Conservation (phyloP, 1,284 basidiomycete species). For the Ceratobasidium sp. region DNA sequence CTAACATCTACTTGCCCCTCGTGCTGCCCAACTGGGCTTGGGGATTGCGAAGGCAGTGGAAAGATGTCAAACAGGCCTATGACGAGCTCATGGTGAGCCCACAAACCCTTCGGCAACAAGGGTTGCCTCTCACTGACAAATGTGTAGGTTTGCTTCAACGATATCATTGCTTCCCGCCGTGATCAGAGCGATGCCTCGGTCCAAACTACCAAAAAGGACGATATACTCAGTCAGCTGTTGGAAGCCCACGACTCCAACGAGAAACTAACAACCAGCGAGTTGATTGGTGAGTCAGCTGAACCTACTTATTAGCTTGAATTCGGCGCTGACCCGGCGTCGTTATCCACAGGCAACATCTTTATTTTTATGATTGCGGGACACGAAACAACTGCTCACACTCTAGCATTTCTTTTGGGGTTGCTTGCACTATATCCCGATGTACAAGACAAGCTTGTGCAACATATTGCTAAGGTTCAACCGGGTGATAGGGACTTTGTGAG, state of each 20-base stretch:
- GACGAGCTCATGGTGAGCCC: constrained; percentile 16
- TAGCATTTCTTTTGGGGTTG: constrained; percentile 26
- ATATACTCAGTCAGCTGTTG: constrained; percentile 48
- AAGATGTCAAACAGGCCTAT: constrained; percentile 5
- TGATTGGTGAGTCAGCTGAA: background rate
- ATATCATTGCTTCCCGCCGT: constrained; percentile 17
- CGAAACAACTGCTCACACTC: constrained; percentile 42
- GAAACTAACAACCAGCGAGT: constrained; percentile 7
- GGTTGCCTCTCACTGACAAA: background rate
- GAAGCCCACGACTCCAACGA: constrained; percentile 8
- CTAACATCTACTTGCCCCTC: constrained; percentile 41
- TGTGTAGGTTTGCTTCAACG: constrained; percentile 13
- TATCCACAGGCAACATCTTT: constrained; percentile 12
- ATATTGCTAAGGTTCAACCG: constrained; percentile 24
- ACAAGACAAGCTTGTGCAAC: constrained; percentile 34
- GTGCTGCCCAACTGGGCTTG: constrained; percentile 30
- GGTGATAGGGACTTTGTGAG: constrained; percentile 9
- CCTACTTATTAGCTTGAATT: background rate
- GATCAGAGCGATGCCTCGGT: background rate
- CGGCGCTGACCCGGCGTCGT: background rate
- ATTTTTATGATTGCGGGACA: constrained; percentile 44
- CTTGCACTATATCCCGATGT: constrained; percentile 34
- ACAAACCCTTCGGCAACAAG: background rate
- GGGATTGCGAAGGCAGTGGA: background rate
- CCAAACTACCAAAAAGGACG: background rate